Evolutionary conservation across 805 yeast species (phyloP), one percentile per base, ranked within the genome.

Genomic region (Pichia cephalocereana): DNA sequence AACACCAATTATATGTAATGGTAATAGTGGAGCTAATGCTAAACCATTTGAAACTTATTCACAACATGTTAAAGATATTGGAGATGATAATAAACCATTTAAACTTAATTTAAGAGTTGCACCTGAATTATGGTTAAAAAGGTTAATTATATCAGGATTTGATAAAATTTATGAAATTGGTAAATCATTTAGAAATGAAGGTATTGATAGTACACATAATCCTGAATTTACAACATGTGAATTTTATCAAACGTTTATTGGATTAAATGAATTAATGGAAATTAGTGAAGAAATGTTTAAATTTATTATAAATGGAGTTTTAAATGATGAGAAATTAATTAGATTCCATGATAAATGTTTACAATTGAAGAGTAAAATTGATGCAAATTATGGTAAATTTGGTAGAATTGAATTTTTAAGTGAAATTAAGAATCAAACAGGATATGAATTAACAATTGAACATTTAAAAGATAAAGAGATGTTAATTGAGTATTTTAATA

Each of bases 141-240:
- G 85, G 54, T 66, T 93, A 45, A 76, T 89, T 2, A 80, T 91
- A 34, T 75, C 86, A 8, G 99, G 99, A 2, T 79, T 90, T 58
- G 95, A 90, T 55, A 79, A 77, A 54, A 82, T 93, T 2, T 93
- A 78, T 64, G 98, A 93, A 59, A 77, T 93, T 46, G 97, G 97
- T 0, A 74, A 77, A 46, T 81, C 74, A 42, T 93, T 90, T 64
- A 72, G 99, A 57, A 93, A 93, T 59, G 99, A 93, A 66, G 96
- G 97, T 8, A 73, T 91, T 30, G 99, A 91, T 62, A 72, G 84
- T 2, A 86, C 96, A 0, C 99, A 91, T 63, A 93, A 91, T 64
- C 96, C 96, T 0, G 99, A 91, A 60, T 91, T 90, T 62, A 83
- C 96, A 1, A 79, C 88, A 2, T 81, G 96, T 61, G 99, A 91